phyloP scores from a whole-genome alignment of 2,329 filamentous ascomycete genomes.

The Exserohilum rostratum region DNA sequence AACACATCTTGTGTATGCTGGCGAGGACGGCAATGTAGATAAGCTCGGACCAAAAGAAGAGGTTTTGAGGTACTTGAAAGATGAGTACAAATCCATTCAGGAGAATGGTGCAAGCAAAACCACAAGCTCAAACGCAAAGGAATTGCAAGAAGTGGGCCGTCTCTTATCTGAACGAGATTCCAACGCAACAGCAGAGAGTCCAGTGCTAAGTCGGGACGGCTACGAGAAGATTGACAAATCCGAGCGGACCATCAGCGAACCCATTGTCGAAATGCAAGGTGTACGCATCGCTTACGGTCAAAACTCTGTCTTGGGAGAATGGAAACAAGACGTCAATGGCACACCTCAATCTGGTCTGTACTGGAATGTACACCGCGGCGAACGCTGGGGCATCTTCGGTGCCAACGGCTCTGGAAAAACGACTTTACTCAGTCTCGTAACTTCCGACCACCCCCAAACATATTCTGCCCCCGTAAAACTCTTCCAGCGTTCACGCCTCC shows the following conservation, averaged over 20 bases:
- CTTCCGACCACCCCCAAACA: constrained; percentile 93
- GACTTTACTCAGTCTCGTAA: constrained; percentile 88
- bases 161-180: constrained; percentile 37
- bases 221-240: constrained; percentile 32
- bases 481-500: constrained; percentile 82
- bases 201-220: constrained; percentile 39
- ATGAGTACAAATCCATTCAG: constrained; percentile 35
- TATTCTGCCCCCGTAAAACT: constrained; percentile 87
- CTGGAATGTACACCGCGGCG: constrained; percentile 82
- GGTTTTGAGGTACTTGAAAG: constrained; percentile 59
- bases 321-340: constrained; percentile 66
- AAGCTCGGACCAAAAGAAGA: constrained; percentile 68
- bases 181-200: not conserved
- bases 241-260: constrained; percentile 59
- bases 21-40: constrained; percentile 68
- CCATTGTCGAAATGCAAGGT: constrained; percentile 84
- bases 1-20: constrained; percentile 78
- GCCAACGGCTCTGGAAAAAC: constrained; percentile 97
- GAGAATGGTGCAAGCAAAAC: constrained; percentile 2
- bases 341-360: constrained; percentile 67
- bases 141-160: constrained; percentile 35
- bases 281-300: constrained; percentile 81
- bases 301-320: constrained; percentile 80
- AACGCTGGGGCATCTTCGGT: constrained; percentile 91
- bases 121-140: constrained; percentile 25